Base-by-base conservation (phyloP, 1,284 basidiomycete genomes). In the Heimioporus retisporus region DNA sequence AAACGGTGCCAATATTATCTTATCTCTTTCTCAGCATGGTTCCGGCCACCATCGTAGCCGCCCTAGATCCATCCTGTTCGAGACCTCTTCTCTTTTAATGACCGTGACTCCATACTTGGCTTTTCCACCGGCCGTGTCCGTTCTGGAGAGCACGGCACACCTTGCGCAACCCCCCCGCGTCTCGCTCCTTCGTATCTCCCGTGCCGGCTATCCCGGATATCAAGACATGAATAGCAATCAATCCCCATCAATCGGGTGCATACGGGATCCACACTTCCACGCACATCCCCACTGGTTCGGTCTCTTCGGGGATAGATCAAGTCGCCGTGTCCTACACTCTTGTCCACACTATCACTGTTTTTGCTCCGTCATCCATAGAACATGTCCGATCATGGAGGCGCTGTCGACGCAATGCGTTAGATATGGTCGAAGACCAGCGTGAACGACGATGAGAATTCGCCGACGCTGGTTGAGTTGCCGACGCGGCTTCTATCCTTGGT, bases 1-100 rank as follows among this genome's bases (percentile, higher is more conserved):
- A 28, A 23, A 23, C 19, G 54, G 40, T 16, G 16, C 31, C 61
- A 42, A 55, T 56, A 46, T 68, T 57, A 74, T 77, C 75, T 74
- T 73, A 75, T 77, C 73, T 42, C 50, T 40, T 40, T 60, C 57
- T 15, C 54, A 60, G 15, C 42, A 44, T 59, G 19, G 6, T 10
- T 11, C 31, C 35, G 25, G 58, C 46, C 55, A 60, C 70, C 70
- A 62, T 66, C n/a, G 61, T 51, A 44, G 61, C 28, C 11, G 5
- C 55, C 53, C 21, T 40, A 42, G 18, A n/a, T 50, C 65, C 44
- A 66, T 63, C 70, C 63, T 55, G 35, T 58, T 40, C 44, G 25
- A 59, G 54, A 7, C 54, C 54, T 18, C 43, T 48, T 25, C 70
- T 59, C 53, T 8, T 63, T 72, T 73, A 63, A 67, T 75, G 61